phyloP scores from a whole-genome alignment of 352 stramenopile genomes.

The Phytophthora citrophthora region DNA sequence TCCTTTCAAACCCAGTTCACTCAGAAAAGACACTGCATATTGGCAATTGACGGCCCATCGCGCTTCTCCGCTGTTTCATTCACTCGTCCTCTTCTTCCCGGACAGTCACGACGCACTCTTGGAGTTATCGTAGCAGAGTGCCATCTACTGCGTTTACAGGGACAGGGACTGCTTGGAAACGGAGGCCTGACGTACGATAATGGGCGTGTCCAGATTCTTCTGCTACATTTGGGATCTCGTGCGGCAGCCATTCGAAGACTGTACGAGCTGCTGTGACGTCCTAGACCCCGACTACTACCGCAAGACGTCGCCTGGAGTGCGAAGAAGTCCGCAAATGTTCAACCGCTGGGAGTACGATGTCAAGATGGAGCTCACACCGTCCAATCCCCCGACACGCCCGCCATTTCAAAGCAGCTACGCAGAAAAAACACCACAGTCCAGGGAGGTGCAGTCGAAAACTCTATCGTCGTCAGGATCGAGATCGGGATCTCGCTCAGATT shows the following conservation, averaged over 20 bases:
- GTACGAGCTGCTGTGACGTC: conserved; percentile 40
- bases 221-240: conserved; percentile 36
- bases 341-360: conserved; percentile 38
- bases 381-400: conserved; percentile 20
- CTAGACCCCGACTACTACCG: conserved; percentile 42
- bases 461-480: conserved; percentile 22
- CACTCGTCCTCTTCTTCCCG: background rate
- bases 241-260: conserved; percentile 41
- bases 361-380: conserved; percentile 38
- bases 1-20: conserved; percentile 12
- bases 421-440: conserved; percentile 20
- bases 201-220: conserved; percentile 30
- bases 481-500: conserved; percentile 20
- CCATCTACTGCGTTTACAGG: too few relatives aligned
- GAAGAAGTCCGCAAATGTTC: conserved; percentile 36
- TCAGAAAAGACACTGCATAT: conserved; percentile 30
- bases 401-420: conserved; percentile 8
- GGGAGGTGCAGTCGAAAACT: conserved; percentile 17
- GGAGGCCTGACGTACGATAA: conserved; percentile 11
- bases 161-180: conserved; percentile 10
- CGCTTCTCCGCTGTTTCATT: background rate
- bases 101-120: background rate
- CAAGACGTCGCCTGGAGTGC: conserved; percentile 44
- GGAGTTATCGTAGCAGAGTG: too few relatives aligned
- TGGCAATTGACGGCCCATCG: conserved; percentile 8